These are phyloP conservation scores for Paramecium octaurelia DNA, from an alignment of 73 alveolate species.

Conservation along the genomic window DNA sequence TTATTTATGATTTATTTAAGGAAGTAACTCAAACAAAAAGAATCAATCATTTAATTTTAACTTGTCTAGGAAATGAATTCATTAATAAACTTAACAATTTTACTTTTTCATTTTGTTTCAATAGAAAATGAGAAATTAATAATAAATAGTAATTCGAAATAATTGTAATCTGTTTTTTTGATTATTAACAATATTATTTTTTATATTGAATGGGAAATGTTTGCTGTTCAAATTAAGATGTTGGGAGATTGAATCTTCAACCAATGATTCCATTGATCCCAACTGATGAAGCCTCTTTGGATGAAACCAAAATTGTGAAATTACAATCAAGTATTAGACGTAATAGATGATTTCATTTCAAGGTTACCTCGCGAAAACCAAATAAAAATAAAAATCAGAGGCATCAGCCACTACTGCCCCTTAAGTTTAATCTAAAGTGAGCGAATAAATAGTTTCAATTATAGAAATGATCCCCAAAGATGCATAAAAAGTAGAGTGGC, in stretches of 20 bases:
- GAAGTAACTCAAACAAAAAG: background rate
- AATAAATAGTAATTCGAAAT: constrained; percentile 33
- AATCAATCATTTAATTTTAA: constrained; percentile 49
- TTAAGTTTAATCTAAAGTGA: background rate
- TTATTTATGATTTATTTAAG: background rate
- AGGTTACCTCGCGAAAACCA: background rate
- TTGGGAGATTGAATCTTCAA: background rate
- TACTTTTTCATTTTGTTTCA: constrained; percentile 26
- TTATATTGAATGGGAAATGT: background rate
- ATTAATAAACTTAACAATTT: constrained; percentile 61
- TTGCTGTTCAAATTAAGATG: background rate
- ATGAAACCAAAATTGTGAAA: background rate
- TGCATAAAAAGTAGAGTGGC: constrained; percentile 11
- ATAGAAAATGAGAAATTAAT: background rate
- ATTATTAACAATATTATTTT: background rate
- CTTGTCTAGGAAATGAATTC: constrained; percentile 66
- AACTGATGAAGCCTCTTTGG: background rate
- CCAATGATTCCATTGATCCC: background rate
- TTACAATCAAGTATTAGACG: background rate
- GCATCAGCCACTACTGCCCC: background rate
- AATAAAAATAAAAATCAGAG: background rate
- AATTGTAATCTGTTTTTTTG: constrained; percentile 24
- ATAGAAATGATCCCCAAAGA: background rate
- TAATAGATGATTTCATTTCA: background rate
- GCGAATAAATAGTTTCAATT: background rate